phyloP scores from a whole-genome alignment of 495 filamentous ascomycete genomes.

The Copromyces sp. region DNA sequence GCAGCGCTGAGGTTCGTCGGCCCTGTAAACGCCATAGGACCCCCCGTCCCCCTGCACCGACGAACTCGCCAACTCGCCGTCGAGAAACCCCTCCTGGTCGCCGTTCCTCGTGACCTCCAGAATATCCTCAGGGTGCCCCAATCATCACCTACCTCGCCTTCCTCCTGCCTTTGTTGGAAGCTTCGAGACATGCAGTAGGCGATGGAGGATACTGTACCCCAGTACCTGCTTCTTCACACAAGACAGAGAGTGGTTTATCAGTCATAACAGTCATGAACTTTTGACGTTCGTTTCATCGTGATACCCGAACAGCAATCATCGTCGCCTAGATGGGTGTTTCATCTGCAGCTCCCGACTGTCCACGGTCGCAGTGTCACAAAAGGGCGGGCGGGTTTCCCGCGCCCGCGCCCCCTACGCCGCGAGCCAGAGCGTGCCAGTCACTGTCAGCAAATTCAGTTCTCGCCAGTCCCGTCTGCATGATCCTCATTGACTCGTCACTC shows the following conservation, averaged over 20 bases:
- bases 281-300: background rate
- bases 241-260: background rate
- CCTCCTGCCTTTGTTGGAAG: background rate
- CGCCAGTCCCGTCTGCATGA: background rate
- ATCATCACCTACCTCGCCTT: too few relatives aligned
- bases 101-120: background rate
- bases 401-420: background rate
- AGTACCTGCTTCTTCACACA: too few relatives aligned
- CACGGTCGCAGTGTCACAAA: background rate
- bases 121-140: background rate
- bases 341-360: background rate
- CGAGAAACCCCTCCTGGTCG: background rate
- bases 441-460: background rate
- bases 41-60: background rate
- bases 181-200: background rate
- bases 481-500: background rate
- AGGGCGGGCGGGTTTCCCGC: background rate
- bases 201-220: background rate
- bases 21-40: background rate
- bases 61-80: background rate
- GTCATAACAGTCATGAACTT: background rate
- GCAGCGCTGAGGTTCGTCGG: background rate
- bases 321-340: background rate
- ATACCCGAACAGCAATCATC: background rate
- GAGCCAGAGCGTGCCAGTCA: background rate